phyloP scores from a whole-genome alignment of 306 rosid species.

The Abrus pulchellus region DNA sequence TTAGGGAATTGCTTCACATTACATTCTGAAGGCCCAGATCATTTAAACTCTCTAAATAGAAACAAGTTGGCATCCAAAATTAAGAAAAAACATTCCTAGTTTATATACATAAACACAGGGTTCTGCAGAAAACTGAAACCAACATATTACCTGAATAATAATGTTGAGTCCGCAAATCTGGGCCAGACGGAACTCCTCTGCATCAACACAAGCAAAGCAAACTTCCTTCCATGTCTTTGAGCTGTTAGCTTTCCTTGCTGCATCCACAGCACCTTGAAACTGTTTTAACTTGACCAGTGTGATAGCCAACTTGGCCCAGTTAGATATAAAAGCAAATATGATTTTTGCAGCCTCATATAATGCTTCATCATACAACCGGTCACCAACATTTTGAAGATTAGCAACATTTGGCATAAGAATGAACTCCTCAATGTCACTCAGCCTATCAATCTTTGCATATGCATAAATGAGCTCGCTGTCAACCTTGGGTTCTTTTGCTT shows the following conservation, averaged over 20 bases:
- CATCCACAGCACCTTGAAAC: conserved; percentile 99
- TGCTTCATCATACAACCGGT: conserved; percentile 92
- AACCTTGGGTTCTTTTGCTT: conserved; percentile 93
- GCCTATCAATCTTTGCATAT: conserved; percentile 95
- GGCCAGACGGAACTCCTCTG: conserved; percentile 98
- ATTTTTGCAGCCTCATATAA: conserved; percentile 98
- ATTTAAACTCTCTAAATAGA: conserved; percentile 35
- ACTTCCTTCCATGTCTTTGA: conserved; percentile 99
- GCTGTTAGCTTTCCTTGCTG: conserved; percentile 99
- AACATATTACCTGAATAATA: conserved; percentile 81
- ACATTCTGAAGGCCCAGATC: conserved; percentile 22
- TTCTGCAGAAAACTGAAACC: conserved; percentile 35
- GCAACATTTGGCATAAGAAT: conserved; percentile 99
- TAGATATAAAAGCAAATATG: conserved; percentile 93
- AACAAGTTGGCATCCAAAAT: conserved; percentile 18
- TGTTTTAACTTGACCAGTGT: conserved; percentile 92
- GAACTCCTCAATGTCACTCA: conserved; percentile 95
- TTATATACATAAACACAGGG: not conserved
- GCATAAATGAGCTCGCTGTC: conserved; percentile 98
- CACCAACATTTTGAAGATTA: conserved; percentile 95
- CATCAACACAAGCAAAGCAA: conserved; percentile 99
- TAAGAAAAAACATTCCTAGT: conserved; percentile 22
- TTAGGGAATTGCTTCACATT: not conserved
- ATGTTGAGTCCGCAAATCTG: conserved; percentile 99
- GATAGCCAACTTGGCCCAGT: conserved; percentile 98